Base-by-base conservation (phyloP, 139 green algal species). In the Chlorella sp. region DNA sequence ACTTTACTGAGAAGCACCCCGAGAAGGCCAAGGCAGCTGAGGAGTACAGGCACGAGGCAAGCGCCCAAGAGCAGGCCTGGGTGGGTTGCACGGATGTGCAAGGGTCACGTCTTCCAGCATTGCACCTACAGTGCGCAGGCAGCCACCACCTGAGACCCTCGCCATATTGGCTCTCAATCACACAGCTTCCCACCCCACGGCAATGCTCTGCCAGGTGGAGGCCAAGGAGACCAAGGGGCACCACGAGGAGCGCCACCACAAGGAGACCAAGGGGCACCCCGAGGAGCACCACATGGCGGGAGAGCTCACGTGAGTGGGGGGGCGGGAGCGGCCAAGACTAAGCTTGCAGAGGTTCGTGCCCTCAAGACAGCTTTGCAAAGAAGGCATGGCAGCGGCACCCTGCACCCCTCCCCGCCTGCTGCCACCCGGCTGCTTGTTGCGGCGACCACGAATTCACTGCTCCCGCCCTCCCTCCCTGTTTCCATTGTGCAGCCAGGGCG, bases 141-240 rank as follows among this genome's bases (percentile, higher is more conserved):
- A n/a, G n/a, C n/a, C n/a, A n/a, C n/a, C n/a, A n/a, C n/a, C n/a
- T n/a, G n/a, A n/a, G n/a, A 73, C 26, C 24, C 24, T 3, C 22
- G 2, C 26, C 24, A 73, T 30, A 9, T 28, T 30, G 26, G 2
- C 66, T 30, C 66, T 73, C 24, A 28, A 73, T 3, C 3, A 28
- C 66, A 73, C 24, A 7, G 26, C 3, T 14, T 28, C 11, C 26
- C 24, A 9, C 22, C 19, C 14, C n/a, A 9, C 73, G 26, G 11
- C 73, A 0, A 61, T 28, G 12, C 77, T 15, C 37, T 83, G 37
- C 48, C 77, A 83, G 77, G n/a, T 83, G 37, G 77, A 39, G 22
- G 77, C 77, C 37, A n/a, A 83, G 77, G 77, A 83, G 77, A 21
- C 14, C 37, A 57, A 83, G 37, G 77, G 77, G 26, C 68, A 76